Evolutionary conservation across 2,329 filamentous ascomycete species (phyloP).

Genomic region (Geosmithia morbida): DNA sequence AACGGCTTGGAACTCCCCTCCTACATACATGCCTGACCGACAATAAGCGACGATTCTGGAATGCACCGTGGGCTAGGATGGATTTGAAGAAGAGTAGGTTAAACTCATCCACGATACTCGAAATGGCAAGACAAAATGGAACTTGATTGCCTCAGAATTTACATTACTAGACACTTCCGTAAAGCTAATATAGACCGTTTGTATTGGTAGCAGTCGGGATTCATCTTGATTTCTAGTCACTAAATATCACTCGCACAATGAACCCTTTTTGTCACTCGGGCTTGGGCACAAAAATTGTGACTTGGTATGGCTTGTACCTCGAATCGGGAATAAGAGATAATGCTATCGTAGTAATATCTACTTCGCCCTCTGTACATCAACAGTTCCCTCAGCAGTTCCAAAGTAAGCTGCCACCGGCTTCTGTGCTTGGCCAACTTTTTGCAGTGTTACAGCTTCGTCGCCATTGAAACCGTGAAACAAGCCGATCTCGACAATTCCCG

Average conservation of each 20-base stretch:
- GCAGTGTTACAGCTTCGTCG: slow-evolving; percentile 37
- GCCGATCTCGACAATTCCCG: slow-evolving; percentile 83
- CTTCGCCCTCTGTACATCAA: slow-evolving; percentile 29
- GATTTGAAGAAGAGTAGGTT: neutral
- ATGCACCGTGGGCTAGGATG: neutral
- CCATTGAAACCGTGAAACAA: slow-evolving; percentile 79
- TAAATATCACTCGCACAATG: neutral
- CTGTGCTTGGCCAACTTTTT: slow-evolving; percentile 56
- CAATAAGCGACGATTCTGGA: too few species aligned
- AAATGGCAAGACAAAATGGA: neutral
- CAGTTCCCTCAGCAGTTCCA: slow-evolving; percentile 66
- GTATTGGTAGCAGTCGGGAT: neutral
- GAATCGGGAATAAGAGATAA: neutral
- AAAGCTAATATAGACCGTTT: too few species aligned
- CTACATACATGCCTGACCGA: too few species aligned
- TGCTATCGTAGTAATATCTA: slow-evolving; percentile 1
- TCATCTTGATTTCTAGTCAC: neutral
- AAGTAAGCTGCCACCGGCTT: slow-evolving; percentile 94
- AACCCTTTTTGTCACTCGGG: neutral
- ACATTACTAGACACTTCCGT: too few species aligned
- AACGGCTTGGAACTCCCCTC: neutral
- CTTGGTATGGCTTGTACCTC: neutral
- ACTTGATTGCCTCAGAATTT: neutral
- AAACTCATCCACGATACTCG: neutral
- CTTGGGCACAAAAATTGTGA: neutral